These are phyloP conservation scores for Cladobotryum mycophilum DNA, from an alignment of 2,329 filamentous ascomycete species.

Conservation along the genomic window DNA sequence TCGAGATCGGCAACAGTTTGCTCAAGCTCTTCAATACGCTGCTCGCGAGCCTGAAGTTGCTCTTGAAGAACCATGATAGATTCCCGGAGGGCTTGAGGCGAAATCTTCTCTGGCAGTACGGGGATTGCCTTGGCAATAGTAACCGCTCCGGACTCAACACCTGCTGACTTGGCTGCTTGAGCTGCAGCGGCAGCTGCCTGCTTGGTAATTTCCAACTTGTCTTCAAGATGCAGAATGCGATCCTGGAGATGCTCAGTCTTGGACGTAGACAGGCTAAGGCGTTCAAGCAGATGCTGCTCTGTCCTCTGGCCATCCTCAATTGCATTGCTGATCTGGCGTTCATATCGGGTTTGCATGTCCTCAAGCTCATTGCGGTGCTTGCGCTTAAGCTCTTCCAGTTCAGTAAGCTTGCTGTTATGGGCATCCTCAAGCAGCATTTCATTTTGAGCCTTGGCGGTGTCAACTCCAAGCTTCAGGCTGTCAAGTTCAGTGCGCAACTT, in stretches of 20 bases:
- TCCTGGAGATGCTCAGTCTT: conserved; percentile 84
- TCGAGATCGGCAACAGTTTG: conserved; percentile 62
- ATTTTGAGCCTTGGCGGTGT: conserved; percentile 72
- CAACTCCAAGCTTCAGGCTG: conserved; percentile 68
- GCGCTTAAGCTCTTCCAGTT: conserved; percentile 43
- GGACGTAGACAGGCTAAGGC: conserved; percentile 73
- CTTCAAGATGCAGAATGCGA: conserved; percentile 75
- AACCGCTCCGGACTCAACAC: conserved; percentile 30
- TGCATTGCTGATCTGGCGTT: conserved; percentile 64
- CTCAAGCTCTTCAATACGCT: conserved; percentile 82
- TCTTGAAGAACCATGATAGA: conserved; percentile 96
- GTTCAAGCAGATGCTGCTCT: conserved; percentile 74
- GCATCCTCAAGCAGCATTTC: conserved; percentile 82
- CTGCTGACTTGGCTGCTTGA: conserved; percentile 60
- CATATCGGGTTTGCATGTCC: conserved; percentile 69
- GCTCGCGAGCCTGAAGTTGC: conserved; percentile 89
- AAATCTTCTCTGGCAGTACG: conserved; percentile 75
- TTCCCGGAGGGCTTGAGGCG: conserved; percentile 87
- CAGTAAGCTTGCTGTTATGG: conserved; percentile 58
- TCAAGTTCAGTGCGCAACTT: conserved; percentile 71
- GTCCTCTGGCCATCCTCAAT: conserved; percentile 75
- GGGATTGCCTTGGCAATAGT: conserved; percentile 29
- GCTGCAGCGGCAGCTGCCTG: conserved; percentile 79
- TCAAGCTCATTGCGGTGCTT: conserved; percentile 66
- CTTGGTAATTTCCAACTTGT: conserved; percentile 85